Conservation (phyloP, 2,329 filamentous ascomycete genomes). For the Arthrinium phaeospermum region DNA sequence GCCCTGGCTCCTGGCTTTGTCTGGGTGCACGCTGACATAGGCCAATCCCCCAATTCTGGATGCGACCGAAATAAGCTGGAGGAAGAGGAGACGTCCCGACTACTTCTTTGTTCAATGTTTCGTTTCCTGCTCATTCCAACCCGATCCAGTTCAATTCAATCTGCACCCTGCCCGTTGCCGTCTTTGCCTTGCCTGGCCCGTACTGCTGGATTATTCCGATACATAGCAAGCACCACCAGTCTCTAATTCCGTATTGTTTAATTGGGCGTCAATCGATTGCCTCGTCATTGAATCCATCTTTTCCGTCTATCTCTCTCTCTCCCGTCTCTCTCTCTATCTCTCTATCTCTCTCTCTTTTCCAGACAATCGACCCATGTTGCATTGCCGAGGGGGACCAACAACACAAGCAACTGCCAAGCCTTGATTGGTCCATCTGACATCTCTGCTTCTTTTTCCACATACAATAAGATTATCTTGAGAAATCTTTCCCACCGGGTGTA, state of each 20-base stretch:
- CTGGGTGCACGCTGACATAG: background rate
- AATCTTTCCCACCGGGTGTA: background rate
- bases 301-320: background rate
- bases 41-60: background rate
- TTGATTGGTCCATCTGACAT: background rate
- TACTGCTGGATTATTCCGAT: background rate
- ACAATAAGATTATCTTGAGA: background rate
- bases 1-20: background rate
- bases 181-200: background rate
- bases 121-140: background rate
- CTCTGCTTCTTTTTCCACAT: background rate
- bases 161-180: background rate
- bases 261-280: background rate
- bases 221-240: background rate
- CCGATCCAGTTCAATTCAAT: background rate
- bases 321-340: background rate
- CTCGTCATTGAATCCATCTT: background rate
- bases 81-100: background rate
- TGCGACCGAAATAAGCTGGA: conserved; percentile 2
- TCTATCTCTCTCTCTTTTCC: background rate
- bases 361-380: background rate
- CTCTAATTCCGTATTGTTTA: conserved; percentile 1
- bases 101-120: background rate
- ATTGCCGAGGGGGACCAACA: background rate
- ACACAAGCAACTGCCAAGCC: conserved; percentile 8